Base-by-base conservation (phyloP, 208 protist genomes). In the Trypanosoma vivax region DNA sequence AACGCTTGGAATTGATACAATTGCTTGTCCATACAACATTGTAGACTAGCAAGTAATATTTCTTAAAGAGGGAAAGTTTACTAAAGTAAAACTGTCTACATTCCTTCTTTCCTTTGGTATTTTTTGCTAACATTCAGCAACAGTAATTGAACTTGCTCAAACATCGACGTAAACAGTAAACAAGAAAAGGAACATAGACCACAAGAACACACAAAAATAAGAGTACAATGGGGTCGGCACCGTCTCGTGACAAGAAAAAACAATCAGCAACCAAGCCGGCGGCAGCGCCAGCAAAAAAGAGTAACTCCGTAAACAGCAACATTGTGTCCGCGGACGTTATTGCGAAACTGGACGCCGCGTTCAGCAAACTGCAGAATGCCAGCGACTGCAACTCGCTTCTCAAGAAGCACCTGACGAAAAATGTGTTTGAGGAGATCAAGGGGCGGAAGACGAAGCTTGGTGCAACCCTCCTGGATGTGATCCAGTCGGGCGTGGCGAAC, bases 401-500 rank as follows among this genome's bases (percentile, higher is more conserved):
- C 7, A 73, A 73, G 66, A 73, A 73, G 46, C 42, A 68, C 53
- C 61, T 73, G n/a, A 73, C 66, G 18, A 52, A 45, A 10, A 33
- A 64, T 1, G 61, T 80, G 14, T 60, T 78, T 45, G 70, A 78
- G 38, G 19, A 59, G 42, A 5, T 78, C 18, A 70, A 70, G 45
- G 50, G 16, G n/a, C 21, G 31, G 27, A 61, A 52, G 43, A 80
- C 73, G 14, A 27, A 25, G 11, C 65, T 72, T 39, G 65, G 65
- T n/a, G 64, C 73, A 5, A 74, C 63, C 1, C 63, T 80, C 5
- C 46, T 60, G 16, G 48, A 78, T 23, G 76, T 65, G 11, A 75
- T 80, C 24, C 72, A 77, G 50, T 78, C 73, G 24, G 68, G 73
- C 27, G 50, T 80, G 6, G 55, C 56, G 31, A 80, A 80, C 65